A percentile compares a stretch with the other conserved stretches of the same genome.
phyloP scores from a whole-genome alignment of 345 rosid species.

The Brassica cretica region DNA sequence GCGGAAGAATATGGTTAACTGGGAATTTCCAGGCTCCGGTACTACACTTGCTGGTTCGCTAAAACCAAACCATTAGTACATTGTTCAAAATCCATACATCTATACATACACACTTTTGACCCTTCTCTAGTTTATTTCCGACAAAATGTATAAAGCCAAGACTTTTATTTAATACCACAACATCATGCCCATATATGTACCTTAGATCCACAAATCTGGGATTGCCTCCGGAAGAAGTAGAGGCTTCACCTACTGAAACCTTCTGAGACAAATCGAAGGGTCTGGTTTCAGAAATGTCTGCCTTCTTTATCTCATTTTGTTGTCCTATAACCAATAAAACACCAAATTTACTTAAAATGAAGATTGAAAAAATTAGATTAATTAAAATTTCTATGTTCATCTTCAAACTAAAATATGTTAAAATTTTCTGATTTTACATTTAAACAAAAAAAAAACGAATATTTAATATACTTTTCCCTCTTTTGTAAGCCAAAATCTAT shows the following conservation, averaged over 20 bases:
- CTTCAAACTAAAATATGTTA: neutral
- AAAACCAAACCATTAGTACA: slow-evolving; percentile 16
- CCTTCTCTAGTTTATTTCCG: neutral
- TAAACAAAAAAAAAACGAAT: neutral
- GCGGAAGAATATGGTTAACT: slow-evolving; percentile 61
- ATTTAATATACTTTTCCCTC: neutral
- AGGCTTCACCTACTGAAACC: slow-evolving; percentile 18
- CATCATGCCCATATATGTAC: slow-evolving; percentile 9
- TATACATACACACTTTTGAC: neutral
- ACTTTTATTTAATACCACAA: neutral
- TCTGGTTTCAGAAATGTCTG: slow-evolving; percentile 18
- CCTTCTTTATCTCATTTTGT: slow-evolving; percentile 22
- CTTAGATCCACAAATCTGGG: slow-evolving; percentile 13
- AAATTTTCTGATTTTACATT: neutral
- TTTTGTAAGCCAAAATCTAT: neutral
- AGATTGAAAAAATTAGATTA: neutral
- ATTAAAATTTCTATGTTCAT: neutral
- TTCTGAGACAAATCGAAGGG: neutral
- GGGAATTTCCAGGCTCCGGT: slow-evolving; percentile 40
- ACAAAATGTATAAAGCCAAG: neutral
- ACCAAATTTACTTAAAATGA: neutral
- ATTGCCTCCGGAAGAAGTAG: slow-evolving; percentile 26
- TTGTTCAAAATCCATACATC: neutral
- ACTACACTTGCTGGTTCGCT: slow-evolving; percentile 24
- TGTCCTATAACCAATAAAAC: slow-evolving; percentile 19